Base-by-base conservation (phyloP, 2,329 filamentous ascomycete genomes). In the Tolypocladium inflatum region DNA sequence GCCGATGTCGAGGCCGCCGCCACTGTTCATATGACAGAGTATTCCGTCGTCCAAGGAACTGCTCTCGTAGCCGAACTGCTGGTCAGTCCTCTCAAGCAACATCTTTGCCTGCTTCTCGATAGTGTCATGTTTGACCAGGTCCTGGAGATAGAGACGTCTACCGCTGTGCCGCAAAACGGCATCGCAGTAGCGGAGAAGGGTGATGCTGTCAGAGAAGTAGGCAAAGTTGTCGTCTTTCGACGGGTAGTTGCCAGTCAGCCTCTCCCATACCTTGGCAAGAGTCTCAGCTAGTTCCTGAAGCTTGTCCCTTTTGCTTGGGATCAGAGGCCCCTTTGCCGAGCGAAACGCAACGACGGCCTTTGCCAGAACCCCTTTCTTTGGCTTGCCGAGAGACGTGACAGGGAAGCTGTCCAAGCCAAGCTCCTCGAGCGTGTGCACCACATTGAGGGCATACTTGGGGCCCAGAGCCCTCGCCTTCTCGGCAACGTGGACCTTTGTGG, bases 371-470 rank as follows among this genome's bases (percentile, higher is more conserved):
- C 70, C 69, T 57, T 77, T 78, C 59, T 73, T 73, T 5, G 77
- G 69, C 59, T 80, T 80, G 2, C 76, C 76, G 13, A 76, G 71
- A 1, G 73, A 67, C 2, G 77, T 79, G 30, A 67, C 65, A 0
- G 77, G 77, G 57, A 75, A 73, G 1, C 59, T 63, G 0, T 71
- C 63, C 0, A 78, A 54, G 0, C 68, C 71, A 0, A 80, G 67
- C 30, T 79, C 76, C 26, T 68, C 60, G 1, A 78, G 66, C 7
- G 70, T 71, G n/a, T 78, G 70, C 2, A 79, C 69, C 15, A 67
- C 65, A 54, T 73, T 73, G 0, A 78, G 68, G 0, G 70, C 68
- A 50, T 73, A 76, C n/a, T 71, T 71, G 26, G 70, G 62, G 6
- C 76, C 76, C 2, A 75, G 51, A 4, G 55, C 60, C 37, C 65